Conservation (phyloP, 1,284 basidiomycete genomes). For the Cryptococcus depauperatus region DNA sequence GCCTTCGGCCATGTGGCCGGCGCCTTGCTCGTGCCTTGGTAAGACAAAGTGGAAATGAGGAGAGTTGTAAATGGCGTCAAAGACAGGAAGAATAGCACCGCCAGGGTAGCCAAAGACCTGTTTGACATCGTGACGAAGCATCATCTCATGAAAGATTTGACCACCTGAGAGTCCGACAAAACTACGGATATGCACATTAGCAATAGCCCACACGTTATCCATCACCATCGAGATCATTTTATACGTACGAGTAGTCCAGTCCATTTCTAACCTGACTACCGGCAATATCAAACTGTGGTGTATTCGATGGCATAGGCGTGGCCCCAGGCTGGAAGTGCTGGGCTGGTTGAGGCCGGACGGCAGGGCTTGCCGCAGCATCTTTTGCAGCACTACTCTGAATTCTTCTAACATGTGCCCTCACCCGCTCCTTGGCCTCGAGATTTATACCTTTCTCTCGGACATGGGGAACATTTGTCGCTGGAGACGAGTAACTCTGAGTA, state of each 20-base stretch:
- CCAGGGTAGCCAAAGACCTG: conserved; percentile 98
- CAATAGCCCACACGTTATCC: neutral
- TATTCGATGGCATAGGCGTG: conserved; percentile 28
- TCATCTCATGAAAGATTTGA: conserved; percentile 99
- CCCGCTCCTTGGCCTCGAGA: conserved; percentile 51
- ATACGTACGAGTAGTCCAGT: conserved; percentile 41
- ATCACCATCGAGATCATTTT: conserved; percentile 10
- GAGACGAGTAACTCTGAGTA: conserved; percentile 14
- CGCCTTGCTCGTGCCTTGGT: conserved; percentile 94
- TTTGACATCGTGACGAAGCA: conserved; percentile 92
- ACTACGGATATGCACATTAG: conserved; percentile 11
- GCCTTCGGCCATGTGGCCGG: conserved; percentile 97
- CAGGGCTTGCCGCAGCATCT: conserved; percentile 49
- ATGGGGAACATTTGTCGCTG: conserved; percentile 8
- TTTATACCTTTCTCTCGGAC: conserved; percentile 29
- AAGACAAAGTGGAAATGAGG: conserved; percentile 92
- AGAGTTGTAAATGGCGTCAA: conserved; percentile 97
- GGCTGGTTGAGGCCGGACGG: conserved; percentile 46
- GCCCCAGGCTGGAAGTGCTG: conserved; percentile 41
- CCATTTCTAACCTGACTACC: conserved; percentile 26
- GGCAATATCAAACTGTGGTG: conserved; percentile 18
- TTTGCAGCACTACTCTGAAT: conserved; percentile 60
- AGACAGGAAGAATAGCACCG: conserved; percentile 94
- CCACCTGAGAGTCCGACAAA: conserved; percentile 94
- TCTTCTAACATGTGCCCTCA: conserved; percentile 57